Conservation (phyloP, 257 asterid genomes). For the Rhazya stricta region DNA sequence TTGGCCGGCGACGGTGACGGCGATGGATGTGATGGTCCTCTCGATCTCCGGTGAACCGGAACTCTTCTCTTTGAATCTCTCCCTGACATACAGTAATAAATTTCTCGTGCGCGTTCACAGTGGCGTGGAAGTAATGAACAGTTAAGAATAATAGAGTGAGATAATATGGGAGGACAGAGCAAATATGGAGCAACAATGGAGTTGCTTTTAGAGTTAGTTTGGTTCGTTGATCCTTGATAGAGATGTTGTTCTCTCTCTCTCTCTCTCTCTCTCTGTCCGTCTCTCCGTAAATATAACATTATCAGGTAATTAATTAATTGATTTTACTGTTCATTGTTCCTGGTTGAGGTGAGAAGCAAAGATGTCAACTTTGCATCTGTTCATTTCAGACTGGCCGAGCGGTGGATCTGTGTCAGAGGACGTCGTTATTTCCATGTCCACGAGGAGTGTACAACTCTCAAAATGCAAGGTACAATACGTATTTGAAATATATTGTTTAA, state of each 20-base stretch:
- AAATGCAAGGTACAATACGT: background rate
- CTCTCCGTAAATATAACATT: no score
- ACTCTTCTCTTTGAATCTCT: conserved; percentile 29
- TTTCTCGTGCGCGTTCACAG: background rate
- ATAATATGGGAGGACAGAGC: conserved; percentile 1
- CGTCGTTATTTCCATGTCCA: background rate
- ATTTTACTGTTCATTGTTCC: background rate
- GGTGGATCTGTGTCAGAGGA: background rate
- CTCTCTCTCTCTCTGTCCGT: no score
- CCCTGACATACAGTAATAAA: conserved; percentile 33
- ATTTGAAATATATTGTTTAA: no score
- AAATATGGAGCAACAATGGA: background rate
- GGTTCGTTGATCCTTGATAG: no score
- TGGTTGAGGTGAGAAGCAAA: background rate
- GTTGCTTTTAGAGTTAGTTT: background rate
- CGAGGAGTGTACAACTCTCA: no score
- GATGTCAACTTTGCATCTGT: background rate
- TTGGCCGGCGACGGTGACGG: conserved; percentile 17
- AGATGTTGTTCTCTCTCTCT: no score
- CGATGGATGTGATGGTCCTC: conserved; percentile 21
- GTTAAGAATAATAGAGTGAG: background rate
- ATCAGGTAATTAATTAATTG: no score
- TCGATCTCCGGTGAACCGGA: conserved; percentile 39
- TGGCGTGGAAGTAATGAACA: background rate
- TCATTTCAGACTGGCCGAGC: background rate